Percentiles rank a stretch among this genome's conserved stretches.
These are phyloP conservation scores for Ascochyta rabiei DNA, from an alignment of 2,329 filamentous ascomycete genomes.

Conservation along the genomic window DNA sequence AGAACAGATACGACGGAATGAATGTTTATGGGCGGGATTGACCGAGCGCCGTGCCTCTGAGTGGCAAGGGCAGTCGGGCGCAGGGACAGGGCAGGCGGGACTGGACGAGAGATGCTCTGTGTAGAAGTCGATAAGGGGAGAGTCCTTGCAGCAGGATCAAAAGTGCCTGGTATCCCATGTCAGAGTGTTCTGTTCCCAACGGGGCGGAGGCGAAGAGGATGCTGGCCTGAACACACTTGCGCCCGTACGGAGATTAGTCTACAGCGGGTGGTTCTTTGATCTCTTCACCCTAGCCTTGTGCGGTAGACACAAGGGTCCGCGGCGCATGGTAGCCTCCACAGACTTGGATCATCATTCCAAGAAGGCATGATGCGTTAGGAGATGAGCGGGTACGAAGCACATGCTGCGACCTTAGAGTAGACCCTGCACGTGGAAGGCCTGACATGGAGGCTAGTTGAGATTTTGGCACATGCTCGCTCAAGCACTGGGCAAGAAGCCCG, in stretches of 20 bases:
- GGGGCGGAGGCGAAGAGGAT: constrained; percentile 26
- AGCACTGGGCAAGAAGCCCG: constrained; percentile 20
- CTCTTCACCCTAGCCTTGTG: constrained; percentile 5
- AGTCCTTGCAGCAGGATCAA: constrained; percentile 27
- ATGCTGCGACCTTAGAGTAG: constrained; percentile 25
- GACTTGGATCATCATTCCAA: constrained; percentile 26
- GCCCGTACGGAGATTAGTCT: constrained; percentile 31
- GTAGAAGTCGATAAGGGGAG: constrained; percentile 24
- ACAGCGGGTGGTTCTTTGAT: constrained; percentile 22
- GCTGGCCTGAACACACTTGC: constrained; percentile 14
- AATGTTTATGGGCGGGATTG: constrained; percentile 34
- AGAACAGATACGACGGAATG: constrained; percentile 28
- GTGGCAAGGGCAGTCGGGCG: constrained; percentile 25
- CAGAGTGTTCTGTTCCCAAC: constrained; percentile 11
- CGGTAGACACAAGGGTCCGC: constrained; percentile 25
- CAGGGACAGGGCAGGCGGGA: constrained; percentile 28
- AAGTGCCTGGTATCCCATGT: constrained; percentile 14
- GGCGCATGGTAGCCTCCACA: constrained; percentile 29
- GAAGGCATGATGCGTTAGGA: constrained; percentile 32
- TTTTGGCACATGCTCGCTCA: constrained; percentile 16
- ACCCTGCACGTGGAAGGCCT: constrained; percentile 26
- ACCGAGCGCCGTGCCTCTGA: constrained; percentile 24
- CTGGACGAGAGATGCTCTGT: constrained; percentile 25
- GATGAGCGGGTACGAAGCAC: constrained; percentile 28
- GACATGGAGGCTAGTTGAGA: constrained; percentile 19